Base-by-base conservation (phyloP, 2,329 filamentous ascomycete species). In the Curvularia sp. region DNA sequence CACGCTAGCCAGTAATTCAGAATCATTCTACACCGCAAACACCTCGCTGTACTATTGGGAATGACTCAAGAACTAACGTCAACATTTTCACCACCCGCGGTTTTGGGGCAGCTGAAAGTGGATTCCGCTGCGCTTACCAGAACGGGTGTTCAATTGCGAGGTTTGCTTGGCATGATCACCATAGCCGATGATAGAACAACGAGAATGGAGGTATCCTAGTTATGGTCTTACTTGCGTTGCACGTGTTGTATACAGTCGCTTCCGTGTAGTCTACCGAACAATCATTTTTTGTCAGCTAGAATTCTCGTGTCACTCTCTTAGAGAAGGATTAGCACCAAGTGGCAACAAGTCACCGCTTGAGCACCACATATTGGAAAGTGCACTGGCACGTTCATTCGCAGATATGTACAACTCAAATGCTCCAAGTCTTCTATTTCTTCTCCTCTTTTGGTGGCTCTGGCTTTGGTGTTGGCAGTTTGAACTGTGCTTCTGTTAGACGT, bases 401-500 rank as follows among this genome's bases (percentile, higher is more conserved):
- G 65, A 64, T 77, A 76, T 78, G 74, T 78, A 77, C 76, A 79
- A 67, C 63, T 71, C 63, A 73, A 67, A 71, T 68, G 61, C 55
- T 70, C 61, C 55, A 60, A 45, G 15, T 25, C 39, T 56, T 74
- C 74, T 92, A 94, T 84, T 97, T 97, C 89, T 97, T 96, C 76
- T 93, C 91, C 77, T 90, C 89, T 83, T 92, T 92, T 74, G 92
- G 77, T 43, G 77, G 89, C 81, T 99, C 95, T 4, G 95, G 94
- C 83, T 97, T 96, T 52, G 95, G 91, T 48, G 91, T 97, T 27
- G 96, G 95, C 63, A 99, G 84, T 82, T 97, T 97, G 84, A 98
- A 98, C 76, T 88, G 59, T 19, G 36, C n/a, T 58, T 3, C 4
- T 9, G 42, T 68, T 36, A 65, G 63, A 38, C 1, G 45, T 15